Evolutionary conservation across 345 rosid species (phyloP), one percentile per base, ranked within the genome.

Genomic region (Euphorbia tirucalli): DNA sequence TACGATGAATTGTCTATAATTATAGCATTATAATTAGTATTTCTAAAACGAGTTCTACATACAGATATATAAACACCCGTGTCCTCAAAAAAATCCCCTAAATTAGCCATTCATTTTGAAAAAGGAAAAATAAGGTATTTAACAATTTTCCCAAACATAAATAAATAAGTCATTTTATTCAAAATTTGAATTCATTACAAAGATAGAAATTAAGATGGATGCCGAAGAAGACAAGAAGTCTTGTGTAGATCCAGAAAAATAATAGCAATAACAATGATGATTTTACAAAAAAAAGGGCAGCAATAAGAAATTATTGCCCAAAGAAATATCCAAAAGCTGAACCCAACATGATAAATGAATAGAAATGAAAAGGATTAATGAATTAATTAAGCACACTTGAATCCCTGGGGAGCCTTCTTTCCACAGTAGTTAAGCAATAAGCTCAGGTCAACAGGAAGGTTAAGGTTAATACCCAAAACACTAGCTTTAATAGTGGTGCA

Each of bases 401-500:
- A 65, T 2, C 56, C 69, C 16, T 44, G 0, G 0, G 69, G 69
- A 25, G 14, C 54, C 37, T 65, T 44, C 37, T 65, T 65, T 2
- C 56, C 56, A 18, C 56, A 65, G 22, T 65, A 27, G 52, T 65
- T 65, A 28, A 65, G 69, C 21, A 44, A 8, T 37, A 65, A 46
- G 56, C 56, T 65, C 35, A 65, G 25, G 35, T 44, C 13, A 14
- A 65, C 32, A 6, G 55, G 37, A 48, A 65, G 56, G 11, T 65
- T 65, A 10, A 65, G 22, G 21, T 65, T 44, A 24, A 65, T 13
- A 10, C 69, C 69, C 37, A 25, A 46, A 28, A 65, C 39, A 24
- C 75, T 85, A 44, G 95, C 96, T 57, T 88, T 87, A 55, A 89
- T 77, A 75, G 90, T 87, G 32, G 96, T 93, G 83, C 97, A 89